Evolutionary conservation across 345 rosid species (phyloP).

Genomic region (Streptanthus diversifolius): DNA sequence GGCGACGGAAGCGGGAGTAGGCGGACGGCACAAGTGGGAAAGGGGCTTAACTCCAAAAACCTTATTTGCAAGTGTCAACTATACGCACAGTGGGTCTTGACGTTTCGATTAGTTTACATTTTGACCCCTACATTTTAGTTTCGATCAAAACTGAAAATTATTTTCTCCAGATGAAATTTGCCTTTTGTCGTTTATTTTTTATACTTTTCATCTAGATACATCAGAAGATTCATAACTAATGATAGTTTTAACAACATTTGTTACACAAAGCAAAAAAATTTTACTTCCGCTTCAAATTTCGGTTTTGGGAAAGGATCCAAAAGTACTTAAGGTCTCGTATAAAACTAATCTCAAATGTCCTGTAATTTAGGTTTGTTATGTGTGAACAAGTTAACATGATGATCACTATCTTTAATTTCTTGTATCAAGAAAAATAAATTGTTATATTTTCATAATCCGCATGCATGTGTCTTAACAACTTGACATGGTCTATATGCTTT

Average conservation of each 20-base stretch:
- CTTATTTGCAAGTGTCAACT: slow-evolving; percentile 17
- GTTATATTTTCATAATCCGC: background rate
- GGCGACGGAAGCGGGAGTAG: slow-evolving; percentile 19
- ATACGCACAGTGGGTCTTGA: background rate
- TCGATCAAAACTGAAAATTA: background rate
- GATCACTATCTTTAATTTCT: background rate
- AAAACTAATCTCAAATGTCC: background rate
- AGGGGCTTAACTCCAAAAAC: background rate
- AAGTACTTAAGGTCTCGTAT: background rate
- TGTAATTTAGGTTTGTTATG: background rate
- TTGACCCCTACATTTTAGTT: slow-evolving; percentile 16
- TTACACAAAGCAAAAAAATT: background rate
- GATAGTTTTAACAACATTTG: background rate
- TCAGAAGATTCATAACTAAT: too few species aligned
- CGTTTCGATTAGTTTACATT: background rate
- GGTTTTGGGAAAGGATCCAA: background rate
- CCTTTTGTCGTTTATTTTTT: too few species aligned
- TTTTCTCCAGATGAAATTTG: background rate
- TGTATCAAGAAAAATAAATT: background rate
- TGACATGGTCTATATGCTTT: slow-evolving; percentile 22
- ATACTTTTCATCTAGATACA: too few species aligned
- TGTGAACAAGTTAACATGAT: background rate
- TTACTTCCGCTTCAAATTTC: background rate
- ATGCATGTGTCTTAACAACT: slow-evolving; percentile 30
- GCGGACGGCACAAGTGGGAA: background rate